These are phyloP conservation scores for Shiraia bambusicola DNA, from an alignment of 2,329 filamentous ascomycete species.

Conservation along the genomic window DNA sequence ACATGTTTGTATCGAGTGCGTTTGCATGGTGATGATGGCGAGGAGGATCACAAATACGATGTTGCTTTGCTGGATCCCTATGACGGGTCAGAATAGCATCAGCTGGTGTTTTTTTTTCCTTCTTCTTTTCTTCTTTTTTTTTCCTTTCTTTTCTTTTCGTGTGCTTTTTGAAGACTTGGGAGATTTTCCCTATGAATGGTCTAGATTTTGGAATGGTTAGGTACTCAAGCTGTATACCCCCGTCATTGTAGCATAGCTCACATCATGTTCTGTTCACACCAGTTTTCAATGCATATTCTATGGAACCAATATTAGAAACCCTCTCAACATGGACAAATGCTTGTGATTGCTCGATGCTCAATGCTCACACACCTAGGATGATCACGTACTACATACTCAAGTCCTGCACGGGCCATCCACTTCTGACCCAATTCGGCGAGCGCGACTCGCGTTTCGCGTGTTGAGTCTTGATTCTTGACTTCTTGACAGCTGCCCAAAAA, in stretches of 20 bases:
- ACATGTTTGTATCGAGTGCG: slow-evolving; percentile 52
- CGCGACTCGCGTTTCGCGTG: slow-evolving; percentile 27
- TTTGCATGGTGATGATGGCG: slow-evolving; percentile 43
- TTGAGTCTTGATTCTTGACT: too few species aligned
- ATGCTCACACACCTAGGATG: too few species aligned
- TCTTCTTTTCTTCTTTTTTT: slow-evolving; percentile 5
- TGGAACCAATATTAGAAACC: too few species aligned
- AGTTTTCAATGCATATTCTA: background rate
- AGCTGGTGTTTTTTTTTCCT: slow-evolving; percentile 5
- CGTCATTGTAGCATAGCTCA: slow-evolving; percentile 4
- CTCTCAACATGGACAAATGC: too few species aligned
- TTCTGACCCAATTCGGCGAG: slow-evolving; percentile 19
- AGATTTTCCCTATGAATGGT: background rate
- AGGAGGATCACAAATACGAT: slow-evolving; percentile 20
- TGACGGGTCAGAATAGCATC: slow-evolving; percentile 1
- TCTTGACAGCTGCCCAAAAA: slow-evolving; percentile 11
- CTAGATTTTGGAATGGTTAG: background rate
- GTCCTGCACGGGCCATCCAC: slow-evolving; percentile 14
- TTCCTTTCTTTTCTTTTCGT: slow-evolving; percentile 1
- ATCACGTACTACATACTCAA: too few species aligned
- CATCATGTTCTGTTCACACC: too few species aligned
- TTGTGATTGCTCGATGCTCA: too few species aligned
- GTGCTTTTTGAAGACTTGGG: slow-evolving; percentile 1
- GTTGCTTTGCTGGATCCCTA: slow-evolving; percentile 17
- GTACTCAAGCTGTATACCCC: slow-evolving; percentile 7